Base-by-base conservation (phyloP, 345 rosid genomes). In the Sonneratia alba region DNA sequence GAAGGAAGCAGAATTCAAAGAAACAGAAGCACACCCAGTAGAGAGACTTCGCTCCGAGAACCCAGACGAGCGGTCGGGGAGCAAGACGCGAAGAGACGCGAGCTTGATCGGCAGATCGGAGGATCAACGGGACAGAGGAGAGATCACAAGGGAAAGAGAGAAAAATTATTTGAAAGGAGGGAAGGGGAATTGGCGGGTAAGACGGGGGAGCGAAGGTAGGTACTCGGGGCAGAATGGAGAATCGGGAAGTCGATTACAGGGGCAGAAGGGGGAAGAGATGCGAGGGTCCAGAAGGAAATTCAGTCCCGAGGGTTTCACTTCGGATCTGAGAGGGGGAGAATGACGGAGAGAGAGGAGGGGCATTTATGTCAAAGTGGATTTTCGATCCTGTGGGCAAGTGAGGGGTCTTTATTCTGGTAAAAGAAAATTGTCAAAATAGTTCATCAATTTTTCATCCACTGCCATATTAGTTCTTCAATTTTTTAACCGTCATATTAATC, bases 171-270 rank as follows among this genome's bases (percentile, higher is more conserved):
- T 68, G 70, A 48, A 68, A 32, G 48, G 55, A 24, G 68, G 72
- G 71, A 7, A 47, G 63, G 45, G 67, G 73, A 71, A 71, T 81
- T 87, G 87, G 87, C 88, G 91, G 88, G 87, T 80, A 85, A 77
- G 22, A 24, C 42, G 4, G 45, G 69, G 24, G 21, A 66, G 48
- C n/a, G 16, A 34, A 6, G 69, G 49, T 27, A 27, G 32, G 0
- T 27, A 0, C 32, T 77, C 73, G 77, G 63, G 77, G 72, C 61
- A 73, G 70, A 70, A 73, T 85, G 89, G 79, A 84, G 78, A 76
- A 74, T n/a, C 77, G 27, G 15, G 74, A 75, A 75, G 75, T 78
- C 59, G 77, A 75, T 73, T 27, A 53, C 15, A 51, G 43, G 75
- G 43, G 70, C 73, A 55, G 74, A 75, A 62, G 73, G 64, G 73